Evolutionary conservation across 257 asterid genomes (phyloP).

Genomic region (Nemophila menziesii): DNA sequence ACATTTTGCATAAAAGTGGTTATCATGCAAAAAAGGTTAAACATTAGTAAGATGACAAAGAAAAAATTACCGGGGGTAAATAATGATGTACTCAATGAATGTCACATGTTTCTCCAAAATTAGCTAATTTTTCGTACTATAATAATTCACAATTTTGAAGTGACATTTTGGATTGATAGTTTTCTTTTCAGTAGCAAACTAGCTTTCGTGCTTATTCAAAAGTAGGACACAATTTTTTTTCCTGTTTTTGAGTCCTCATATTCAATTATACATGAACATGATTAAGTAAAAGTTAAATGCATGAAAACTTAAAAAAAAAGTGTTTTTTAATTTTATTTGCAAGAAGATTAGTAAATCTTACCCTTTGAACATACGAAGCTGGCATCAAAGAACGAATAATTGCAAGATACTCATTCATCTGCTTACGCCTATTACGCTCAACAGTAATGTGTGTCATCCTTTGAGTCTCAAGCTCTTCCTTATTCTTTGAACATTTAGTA

Average conservation of each 20-base stretch:
- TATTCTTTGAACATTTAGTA: slow-evolving; percentile 24
- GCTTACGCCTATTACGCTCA: slow-evolving; percentile 31
- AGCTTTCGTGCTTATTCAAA: background rate
- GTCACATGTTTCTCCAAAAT: no score
- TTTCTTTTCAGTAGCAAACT: background rate
- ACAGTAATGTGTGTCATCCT: slow-evolving; percentile 46
- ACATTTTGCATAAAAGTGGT: no score
- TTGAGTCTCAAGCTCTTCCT: slow-evolving; percentile 35
- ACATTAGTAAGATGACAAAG: no score
- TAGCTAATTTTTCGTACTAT: background rate
- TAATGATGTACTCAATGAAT: no score
- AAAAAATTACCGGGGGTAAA: no score
- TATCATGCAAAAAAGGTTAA: no score
- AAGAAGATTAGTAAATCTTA: background rate
- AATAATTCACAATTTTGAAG: slow-evolving; percentile 4
- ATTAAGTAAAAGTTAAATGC: background rate
- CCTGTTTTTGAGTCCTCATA: no score
- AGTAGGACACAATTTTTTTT: slow-evolving; percentile 6
- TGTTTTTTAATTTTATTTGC: background rate
- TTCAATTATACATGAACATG: slow-evolving; percentile 13
- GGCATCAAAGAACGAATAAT: slow-evolving; percentile 38
- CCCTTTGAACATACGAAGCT: slow-evolving; percentile 37
- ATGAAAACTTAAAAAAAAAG: background rate
- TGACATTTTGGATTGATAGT: slow-evolving; percentile 5
- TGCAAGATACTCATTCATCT: slow-evolving; percentile 39